A percentile compares a stretch with the other conserved stretches of the same genome.
These are phyloP conservation scores for Dioscorea cayenensis DNA, from an alignment of 116 monocot species.

Conservation along the genomic window DNA sequence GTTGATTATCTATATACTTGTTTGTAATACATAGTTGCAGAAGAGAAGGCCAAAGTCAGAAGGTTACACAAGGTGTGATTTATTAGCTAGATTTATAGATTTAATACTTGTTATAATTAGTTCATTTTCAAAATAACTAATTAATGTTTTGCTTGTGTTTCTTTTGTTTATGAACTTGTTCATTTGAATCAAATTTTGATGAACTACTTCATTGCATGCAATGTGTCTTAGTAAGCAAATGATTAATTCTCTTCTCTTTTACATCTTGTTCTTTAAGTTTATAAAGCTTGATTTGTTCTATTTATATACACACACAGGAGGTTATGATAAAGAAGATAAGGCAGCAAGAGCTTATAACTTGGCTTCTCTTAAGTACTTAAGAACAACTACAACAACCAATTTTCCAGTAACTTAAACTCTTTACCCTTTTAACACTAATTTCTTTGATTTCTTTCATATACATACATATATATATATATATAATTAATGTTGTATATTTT, in stretches of 20 bases:
- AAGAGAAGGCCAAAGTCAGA: constrained; percentile 11
- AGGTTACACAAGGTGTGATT: constrained; percentile 10
- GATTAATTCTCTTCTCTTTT: too few relatives aligned
- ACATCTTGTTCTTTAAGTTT: too few relatives aligned
- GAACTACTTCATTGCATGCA: neutral
- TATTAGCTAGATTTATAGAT: neutral
- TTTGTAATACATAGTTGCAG: constrained; percentile 17
- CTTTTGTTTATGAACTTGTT: neutral
- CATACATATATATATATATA: too few relatives aligned
- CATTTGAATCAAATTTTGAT: neutral
- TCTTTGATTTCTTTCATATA: too few relatives aligned
- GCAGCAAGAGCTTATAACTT: constrained; percentile 69
- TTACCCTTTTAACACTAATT: neutral
- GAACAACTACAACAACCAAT: constrained; percentile 64
- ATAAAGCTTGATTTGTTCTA: too few relatives aligned
- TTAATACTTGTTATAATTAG: neutral
- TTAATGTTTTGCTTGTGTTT: neutral
- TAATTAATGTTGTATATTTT: neutral
- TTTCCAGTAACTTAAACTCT: constrained; percentile 31
- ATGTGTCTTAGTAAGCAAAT: constrained; percentile 5
- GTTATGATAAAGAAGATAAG: constrained; percentile 76
- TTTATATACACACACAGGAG: too few relatives aligned
- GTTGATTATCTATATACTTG: too few relatives aligned
- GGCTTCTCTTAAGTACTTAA: constrained; percentile 68
- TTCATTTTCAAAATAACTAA: neutral